A percentile compares a stretch with the other conserved stretches of the same genome.
Evolutionary conservation across 2,329 filamentous ascomycete species (phyloP).

Genomic region (Verticillium tricorpus): DNA sequence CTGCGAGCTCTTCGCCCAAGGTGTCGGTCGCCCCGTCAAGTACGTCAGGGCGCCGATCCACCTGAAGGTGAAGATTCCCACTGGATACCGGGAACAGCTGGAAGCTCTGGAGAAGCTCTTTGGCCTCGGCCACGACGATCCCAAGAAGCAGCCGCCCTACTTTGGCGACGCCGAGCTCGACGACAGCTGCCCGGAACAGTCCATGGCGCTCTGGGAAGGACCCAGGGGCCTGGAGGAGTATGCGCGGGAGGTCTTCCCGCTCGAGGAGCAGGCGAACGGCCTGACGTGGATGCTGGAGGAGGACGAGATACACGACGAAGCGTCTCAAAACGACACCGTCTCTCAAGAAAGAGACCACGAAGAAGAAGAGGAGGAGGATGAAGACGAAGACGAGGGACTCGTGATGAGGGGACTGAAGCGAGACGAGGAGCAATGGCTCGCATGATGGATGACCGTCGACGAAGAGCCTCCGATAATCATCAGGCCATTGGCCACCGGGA

Average conservation of each 20-base stretch:
- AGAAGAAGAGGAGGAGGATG: slow-evolving; percentile 36
- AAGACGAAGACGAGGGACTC: slow-evolving; percentile 51
- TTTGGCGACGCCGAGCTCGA: slow-evolving; percentile 57
- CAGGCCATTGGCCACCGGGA: neutral
- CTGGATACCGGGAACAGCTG: slow-evolving; percentile 85
- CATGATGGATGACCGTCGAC: slow-evolving; percentile 23
- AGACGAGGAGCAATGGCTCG: slow-evolving; percentile 57
- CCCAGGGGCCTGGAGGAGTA: slow-evolving; percentile 91
- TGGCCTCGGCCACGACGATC: slow-evolving; percentile 43
- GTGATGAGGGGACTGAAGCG: slow-evolving; percentile 53
- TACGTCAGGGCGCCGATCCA: slow-evolving; percentile 79
- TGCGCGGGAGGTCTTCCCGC: slow-evolving; percentile 84
- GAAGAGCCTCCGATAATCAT: neutral
- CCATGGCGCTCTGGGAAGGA: slow-evolving; percentile 84
- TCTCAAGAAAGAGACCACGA: slow-evolving; percentile 14
- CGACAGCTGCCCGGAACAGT: slow-evolving; percentile 64
- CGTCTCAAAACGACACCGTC: slow-evolving; percentile 26
- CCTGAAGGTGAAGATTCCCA: slow-evolving; percentile 78
- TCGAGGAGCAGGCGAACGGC: slow-evolving; percentile 93
- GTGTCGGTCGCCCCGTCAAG: slow-evolving; percentile 69
- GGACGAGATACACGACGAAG: slow-evolving; percentile 31
- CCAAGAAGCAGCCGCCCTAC: slow-evolving; percentile 56
- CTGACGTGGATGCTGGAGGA: slow-evolving; percentile 81
- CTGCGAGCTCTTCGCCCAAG: slow-evolving; percentile 73
- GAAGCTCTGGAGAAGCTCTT: slow-evolving; percentile 62